Conservation (phyloP, 352 stramenopile genomes). For the Phytophthora vignae region DNA sequence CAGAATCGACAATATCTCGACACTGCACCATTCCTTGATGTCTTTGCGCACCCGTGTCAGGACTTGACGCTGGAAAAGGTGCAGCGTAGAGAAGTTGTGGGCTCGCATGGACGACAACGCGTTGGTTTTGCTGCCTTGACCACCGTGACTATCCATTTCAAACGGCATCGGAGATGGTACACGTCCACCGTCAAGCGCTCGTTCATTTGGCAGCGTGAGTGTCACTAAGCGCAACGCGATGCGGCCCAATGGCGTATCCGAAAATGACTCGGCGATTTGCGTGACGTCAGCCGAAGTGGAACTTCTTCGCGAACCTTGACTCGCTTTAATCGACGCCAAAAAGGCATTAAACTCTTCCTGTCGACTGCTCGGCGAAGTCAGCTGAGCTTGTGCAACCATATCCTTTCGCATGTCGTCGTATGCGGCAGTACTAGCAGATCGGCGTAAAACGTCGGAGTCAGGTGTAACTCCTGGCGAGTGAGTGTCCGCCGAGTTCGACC, state of each 20-base stretch:
- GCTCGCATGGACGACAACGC: conserved; percentile 38
- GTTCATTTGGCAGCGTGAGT: conserved; percentile 81
- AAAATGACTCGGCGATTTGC: conserved; percentile 68
- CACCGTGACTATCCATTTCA: conserved; percentile 57
- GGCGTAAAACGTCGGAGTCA: conserved; percentile 33
- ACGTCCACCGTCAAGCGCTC: conserved; percentile 56
- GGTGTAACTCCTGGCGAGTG: conserved; percentile 11
- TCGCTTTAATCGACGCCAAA: conserved; percentile 48
- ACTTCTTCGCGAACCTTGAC: conserved; percentile 10
- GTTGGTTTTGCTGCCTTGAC: conserved; percentile 22
- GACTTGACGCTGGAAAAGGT: conserved; percentile 80
- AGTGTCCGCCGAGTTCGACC: conserved; percentile 30
- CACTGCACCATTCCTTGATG: conserved; percentile 87
- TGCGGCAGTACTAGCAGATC: conserved; percentile 63
- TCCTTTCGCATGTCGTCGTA: conserved; percentile 53
- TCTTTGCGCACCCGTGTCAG: conserved; percentile 69
- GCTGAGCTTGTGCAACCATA: conserved; percentile 31
- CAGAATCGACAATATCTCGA: conserved; percentile 85
- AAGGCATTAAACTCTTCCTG: conserved; percentile 49
- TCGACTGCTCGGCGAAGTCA: conserved; percentile 31
- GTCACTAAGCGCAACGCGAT: conserved; percentile 82
- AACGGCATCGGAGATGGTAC: conserved; percentile 53
- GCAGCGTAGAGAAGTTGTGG: conserved; percentile 66
- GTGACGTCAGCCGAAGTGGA: conserved; percentile 39
- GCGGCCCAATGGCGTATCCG: conserved; percentile 42